Percentiles rank a stretch among this genome's conserved stretches.
These are phyloP conservation scores for Peronosclerospora sorghi DNA, from an alignment of 352 stramenopile species.

Conservation along the genomic window DNA sequence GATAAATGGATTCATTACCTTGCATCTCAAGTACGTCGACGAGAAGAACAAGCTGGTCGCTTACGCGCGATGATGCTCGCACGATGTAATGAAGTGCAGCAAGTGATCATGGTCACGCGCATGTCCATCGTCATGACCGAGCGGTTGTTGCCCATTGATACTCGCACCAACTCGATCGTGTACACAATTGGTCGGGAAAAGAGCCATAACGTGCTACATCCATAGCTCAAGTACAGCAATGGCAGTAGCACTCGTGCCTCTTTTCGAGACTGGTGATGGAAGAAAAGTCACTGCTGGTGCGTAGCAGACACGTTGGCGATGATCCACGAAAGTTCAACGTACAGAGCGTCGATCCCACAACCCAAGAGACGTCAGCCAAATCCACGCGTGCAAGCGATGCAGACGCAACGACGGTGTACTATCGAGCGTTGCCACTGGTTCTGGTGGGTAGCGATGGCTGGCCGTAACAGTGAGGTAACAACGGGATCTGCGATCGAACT, in stretches of 20 bases:
- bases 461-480: conserved; percentile 77
- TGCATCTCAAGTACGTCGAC: too few relatives aligned
- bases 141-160: conserved; percentile 60
- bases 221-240: conserved; percentile 60
- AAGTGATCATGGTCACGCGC: conserved; percentile 37
- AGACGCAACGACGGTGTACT: too few relatives aligned
- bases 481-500: conserved; percentile 26
- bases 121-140: conserved; percentile 48
- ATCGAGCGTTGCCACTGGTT: too few relatives aligned
- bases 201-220: conserved; percentile 69
- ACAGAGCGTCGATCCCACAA: conserved; percentile 24
- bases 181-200: conserved; percentile 38
- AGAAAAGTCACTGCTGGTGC: conserved; percentile 25
- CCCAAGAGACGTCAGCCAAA: too few relatives aligned
- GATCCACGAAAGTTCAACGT: conserved; percentile 56
- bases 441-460: conserved; percentile 77
- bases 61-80: too few relatives aligned
- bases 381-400: too few relatives aligned
- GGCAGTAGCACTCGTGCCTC: too few relatives aligned
- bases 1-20: too few relatives aligned
- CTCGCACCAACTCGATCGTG: conserved; percentile 34
- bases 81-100: too few relatives aligned
- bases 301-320: conserved; percentile 18
- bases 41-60: too few relatives aligned
- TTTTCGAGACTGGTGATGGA: too few relatives aligned